These are phyloP conservation scores for Pythium scleroteichum DNA, from an alignment of 352 stramenopile genomes.

Conservation along the genomic window DNA sequence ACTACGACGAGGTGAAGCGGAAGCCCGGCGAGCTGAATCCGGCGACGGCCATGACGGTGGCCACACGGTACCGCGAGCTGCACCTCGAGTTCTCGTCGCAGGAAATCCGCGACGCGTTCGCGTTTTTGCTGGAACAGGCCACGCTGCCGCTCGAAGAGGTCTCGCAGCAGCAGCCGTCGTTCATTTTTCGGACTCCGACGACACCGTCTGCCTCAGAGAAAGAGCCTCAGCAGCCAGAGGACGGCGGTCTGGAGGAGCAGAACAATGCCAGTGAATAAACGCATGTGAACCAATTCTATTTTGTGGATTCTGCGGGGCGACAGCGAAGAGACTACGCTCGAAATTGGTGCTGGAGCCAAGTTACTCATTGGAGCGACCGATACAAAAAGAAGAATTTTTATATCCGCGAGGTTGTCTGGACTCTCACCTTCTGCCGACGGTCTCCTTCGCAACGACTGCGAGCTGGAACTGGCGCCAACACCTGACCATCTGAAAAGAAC, in stretches of 20 bases:
- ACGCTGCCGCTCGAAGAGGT: slow-evolving; percentile 47
- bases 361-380: too few species aligned
- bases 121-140: slow-evolving; percentile 66
- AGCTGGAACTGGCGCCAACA: too few species aligned
- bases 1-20: slow-evolving; percentile 26
- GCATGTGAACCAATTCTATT: too few species aligned
- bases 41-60: slow-evolving; percentile 58
- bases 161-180: slow-evolving; percentile 10
- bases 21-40: slow-evolving; percentile 45
- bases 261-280: too few species aligned
- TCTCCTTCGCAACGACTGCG: too few species aligned
- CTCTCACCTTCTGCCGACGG: too few species aligned
- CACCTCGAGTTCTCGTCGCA: slow-evolving; percentile 72
- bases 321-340: too few species aligned
- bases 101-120: slow-evolving; percentile 66
- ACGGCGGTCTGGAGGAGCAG: not conserved
- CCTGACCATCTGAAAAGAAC: too few species aligned
- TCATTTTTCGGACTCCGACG: slow-evolving; percentile 16
- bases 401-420: too few species aligned
- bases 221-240: not conserved
- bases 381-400: too few species aligned
- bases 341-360: too few species aligned
- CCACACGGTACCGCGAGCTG: slow-evolving; percentile 61
- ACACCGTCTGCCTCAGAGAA: not conserved
- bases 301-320: too few species aligned